These are phyloP conservation scores for Penicillium sp. DNA, from an alignment of 2,329 filamentous ascomycete genomes.

Conservation along the genomic window DNA sequence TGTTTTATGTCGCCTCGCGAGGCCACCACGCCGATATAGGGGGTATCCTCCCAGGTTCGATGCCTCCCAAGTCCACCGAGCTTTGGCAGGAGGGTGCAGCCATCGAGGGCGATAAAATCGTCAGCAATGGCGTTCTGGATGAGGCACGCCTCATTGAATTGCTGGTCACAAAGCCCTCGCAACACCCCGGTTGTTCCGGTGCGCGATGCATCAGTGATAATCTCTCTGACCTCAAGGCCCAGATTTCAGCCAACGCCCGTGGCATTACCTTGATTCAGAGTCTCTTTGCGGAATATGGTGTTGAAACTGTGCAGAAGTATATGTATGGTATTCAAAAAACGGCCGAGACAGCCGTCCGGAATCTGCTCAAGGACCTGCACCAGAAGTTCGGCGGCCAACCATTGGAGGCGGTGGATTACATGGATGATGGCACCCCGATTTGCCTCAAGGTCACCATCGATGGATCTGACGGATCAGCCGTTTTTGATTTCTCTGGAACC, in stretches of 20 bases:
- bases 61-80: constrained; percentile 63
- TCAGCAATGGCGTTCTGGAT: constrained; percentile 75
- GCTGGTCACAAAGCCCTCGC: constrained; percentile 70
- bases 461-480: constrained; percentile 69
- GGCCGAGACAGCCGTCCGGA: constrained; percentile 73
- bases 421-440: constrained; percentile 85
- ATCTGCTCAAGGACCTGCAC: constrained; percentile 71
- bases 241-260: constrained; percentile 83
- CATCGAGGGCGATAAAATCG: constrained; percentile 60
- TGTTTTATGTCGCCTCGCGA: constrained; percentile 79
- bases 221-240: constrained; percentile 81
- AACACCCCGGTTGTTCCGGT: constrained; percentile 73
- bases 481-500: constrained; percentile 78
- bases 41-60: constrained; percentile 77
- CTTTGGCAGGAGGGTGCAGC: constrained; percentile 51
- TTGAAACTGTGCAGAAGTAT: constrained; percentile 76
- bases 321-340: constrained; percentile 83
- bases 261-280: constrained; percentile 75
- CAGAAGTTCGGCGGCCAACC: constrained; percentile 68
- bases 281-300: constrained; percentile 75
- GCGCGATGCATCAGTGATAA: constrained; percentile 81
- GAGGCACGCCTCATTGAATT: constrained; percentile 73
- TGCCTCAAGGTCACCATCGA: constrained; percentile 74
- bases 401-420: constrained; percentile 75
- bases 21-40: constrained; percentile 85